Base-by-base conservation (phyloP, 371 early-diverging fungal species). In the Mucor mucedo region DNA sequence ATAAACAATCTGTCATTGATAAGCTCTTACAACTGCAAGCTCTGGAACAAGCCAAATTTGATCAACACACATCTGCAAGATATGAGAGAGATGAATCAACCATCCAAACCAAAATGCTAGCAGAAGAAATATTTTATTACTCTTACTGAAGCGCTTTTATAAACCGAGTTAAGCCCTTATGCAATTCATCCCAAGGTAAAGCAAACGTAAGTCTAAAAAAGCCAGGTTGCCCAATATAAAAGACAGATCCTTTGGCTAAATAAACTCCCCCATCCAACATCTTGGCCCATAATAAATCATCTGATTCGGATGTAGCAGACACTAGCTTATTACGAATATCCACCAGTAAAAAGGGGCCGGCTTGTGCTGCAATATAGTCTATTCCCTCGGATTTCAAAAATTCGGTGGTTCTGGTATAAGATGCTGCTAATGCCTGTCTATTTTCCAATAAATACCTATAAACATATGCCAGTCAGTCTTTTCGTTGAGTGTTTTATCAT, bases 291-390 rank as follows among this genome's bases (percentile, higher is more conserved):
- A 77, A 30, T 32, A 60, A 16, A 21, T 64, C 59, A 50, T 82
- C 80, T 54, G 80, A 77, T 13, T 58, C 66, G n/a, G 72, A 56
- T 7, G 75, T 67, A n/a, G 47, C n/a, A 11, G 55, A 41, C 11
- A 13, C 50, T 8, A 38, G 21, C n/a, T 48, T 28, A 3, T 45
- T 35, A 32, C 63, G 48, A 14, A 55, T 11, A 56, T 87, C 85
- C 30, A 89, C 61, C 82, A 89, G 84, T 6, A 92, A 42, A 67
- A 90, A 94, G 66, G 85, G 87, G 1, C 90, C 92, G 1, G 87
- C 87, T 32, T 87, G 75, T 6, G 87, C 84, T 2, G 83, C 83
- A 4, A 87, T 35, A 52, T 72, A 90, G 10, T 76, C 61, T 44
- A 93, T 78, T 0, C 70, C 62, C 50, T 80, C 75, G 52, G 70